These are phyloP conservation scores for Blastobotrys americana DNA, from an alignment of 805 yeast genomes.

Conservation along the genomic window DNA sequence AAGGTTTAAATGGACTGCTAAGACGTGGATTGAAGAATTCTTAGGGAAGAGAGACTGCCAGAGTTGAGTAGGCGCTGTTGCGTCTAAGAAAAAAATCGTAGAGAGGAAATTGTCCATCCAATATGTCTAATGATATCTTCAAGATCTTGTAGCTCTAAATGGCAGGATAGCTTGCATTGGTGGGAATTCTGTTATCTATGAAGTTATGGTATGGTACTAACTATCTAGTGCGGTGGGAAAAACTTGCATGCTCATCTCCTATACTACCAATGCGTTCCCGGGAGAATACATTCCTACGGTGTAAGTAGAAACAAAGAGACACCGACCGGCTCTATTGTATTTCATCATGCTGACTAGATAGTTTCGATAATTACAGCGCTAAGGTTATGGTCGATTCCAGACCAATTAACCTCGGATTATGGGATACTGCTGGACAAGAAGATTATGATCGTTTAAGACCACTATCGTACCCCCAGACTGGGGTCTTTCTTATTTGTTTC, in stretches of 20 bases:
- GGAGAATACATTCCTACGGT: constrained; percentile 93
- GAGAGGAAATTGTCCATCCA: too few species aligned
- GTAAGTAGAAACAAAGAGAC: constrained; percentile 18
- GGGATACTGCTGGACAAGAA: constrained; percentile 97
- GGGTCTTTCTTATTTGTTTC: constrained; percentile 78
- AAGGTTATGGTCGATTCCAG: constrained; percentile 76
- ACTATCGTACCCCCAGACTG: constrained; percentile 85
- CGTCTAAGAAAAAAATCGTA: too few species aligned
- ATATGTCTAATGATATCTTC: too few species aligned
- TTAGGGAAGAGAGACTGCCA: too few species aligned
- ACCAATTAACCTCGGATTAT: constrained; percentile 75
- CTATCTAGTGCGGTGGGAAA: constrained; percentile 74
- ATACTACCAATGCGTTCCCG: constrained; percentile 89
- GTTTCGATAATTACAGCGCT: constrained; percentile 82
- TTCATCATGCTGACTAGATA: constrained; percentile 9
- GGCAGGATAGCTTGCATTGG: neutral
- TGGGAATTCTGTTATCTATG: too few species aligned
- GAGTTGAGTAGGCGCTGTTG: too few species aligned
- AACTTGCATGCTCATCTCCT: constrained; percentile 78
- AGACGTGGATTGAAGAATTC: too few species aligned
- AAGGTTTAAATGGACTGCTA: too few species aligned
- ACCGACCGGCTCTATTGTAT: neutral
- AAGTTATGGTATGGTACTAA: constrained; percentile 3
- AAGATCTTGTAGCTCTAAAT: neutral
- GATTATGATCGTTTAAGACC: constrained; percentile 89